These are phyloP conservation scores for Cephaloascus fragrans DNA, from an alignment of 805 yeast species.

Conservation along the genomic window DNA sequence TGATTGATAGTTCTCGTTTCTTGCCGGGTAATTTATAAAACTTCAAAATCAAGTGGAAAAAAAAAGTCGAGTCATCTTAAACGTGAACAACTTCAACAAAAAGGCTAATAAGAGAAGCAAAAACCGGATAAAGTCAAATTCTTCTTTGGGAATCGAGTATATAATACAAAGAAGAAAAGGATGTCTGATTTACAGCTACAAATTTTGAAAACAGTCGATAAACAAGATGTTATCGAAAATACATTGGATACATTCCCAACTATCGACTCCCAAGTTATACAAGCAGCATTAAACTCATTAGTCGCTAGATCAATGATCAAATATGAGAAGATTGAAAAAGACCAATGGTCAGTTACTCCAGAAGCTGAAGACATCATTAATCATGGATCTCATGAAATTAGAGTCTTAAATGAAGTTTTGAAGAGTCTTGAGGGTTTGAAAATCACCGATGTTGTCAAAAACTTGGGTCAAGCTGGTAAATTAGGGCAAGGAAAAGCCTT, in stretches of 20 bases:
- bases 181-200: slow-evolving; percentile 65
- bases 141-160: too few relatives aligned
- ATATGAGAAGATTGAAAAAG: slow-evolving; percentile 65
- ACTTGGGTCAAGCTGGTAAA: slow-evolving; percentile 74
- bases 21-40: too few relatives aligned
- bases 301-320: slow-evolving; percentile 75
- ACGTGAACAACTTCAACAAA: too few relatives aligned
- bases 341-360: slow-evolving; percentile 61
- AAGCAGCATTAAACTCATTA: slow-evolving; percentile 80
- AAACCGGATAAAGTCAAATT: too few relatives aligned
- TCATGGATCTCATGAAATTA: slow-evolving; percentile 85
- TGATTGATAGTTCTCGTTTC: too few relatives aligned
- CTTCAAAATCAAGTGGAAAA: too few relatives aligned
- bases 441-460: slow-evolving; percentile 55
- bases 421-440: slow-evolving; percentile 71
- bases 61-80: too few relatives aligned
- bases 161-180: too few relatives aligned
- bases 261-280: slow-evolving; percentile 53
- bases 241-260: slow-evolving; percentile 60
- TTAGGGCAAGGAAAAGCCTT: slow-evolving; percentile 97
- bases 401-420: slow-evolving; percentile 67
- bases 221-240: slow-evolving; percentile 50
- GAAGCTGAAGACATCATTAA: slow-evolving; percentile 77
- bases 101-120: too few relatives aligned
- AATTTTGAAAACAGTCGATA: slow-evolving; percentile 56